Evolutionary conservation across 148 eudicot genomes (phyloP), one percentile per base, ranked within the genome.

Genomic region (Rheum nobile): DNA sequence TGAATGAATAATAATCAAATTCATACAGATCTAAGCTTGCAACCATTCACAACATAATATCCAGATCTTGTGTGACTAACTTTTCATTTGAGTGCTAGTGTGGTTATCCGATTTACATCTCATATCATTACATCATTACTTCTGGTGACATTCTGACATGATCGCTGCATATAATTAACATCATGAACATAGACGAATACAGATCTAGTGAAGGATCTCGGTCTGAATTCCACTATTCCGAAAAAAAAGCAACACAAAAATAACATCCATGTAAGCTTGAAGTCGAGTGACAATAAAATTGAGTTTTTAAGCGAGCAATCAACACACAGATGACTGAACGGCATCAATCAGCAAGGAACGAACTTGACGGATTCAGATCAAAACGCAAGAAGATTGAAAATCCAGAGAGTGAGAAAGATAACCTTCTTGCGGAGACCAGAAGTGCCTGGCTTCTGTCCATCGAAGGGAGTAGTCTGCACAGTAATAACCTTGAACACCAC

Each of bases 381-480:
- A 29, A 41, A 50, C 29, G 19, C 21, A 2, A 39, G 29, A 37
- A 50, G 57, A 22, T n/a, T 6, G 57, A 6, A 50, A 50, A 19
- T 50, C 24, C 9, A 26, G 57, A 50, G 57, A 50, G 57, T 50
- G 4, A 22, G 22, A 26, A 2, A 52, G 42, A 37, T 39, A 43
- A 88, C 91, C 89, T 88, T 88, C 82, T 88, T 88, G 52, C 91
- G 74, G 59, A 93, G 89, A 76, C 98, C 98, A 48, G 98, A 93
- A 43, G 98, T 93, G 21, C 98, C 98, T 0, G 98, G 98, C 71
- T 93, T 93, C 73, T 93, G 98, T 75, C 89, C 98, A 68, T 90
- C 92, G 76, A 74, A 82, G 26, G 98, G 98, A 41, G 72, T 83
- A 22, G 96, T 87, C 41, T 77, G 77, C 12, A 93, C 86, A 28